phyloP scores from a whole-genome alignment of 345 rosid genomes.

The Corchorus capsularis region DNA sequence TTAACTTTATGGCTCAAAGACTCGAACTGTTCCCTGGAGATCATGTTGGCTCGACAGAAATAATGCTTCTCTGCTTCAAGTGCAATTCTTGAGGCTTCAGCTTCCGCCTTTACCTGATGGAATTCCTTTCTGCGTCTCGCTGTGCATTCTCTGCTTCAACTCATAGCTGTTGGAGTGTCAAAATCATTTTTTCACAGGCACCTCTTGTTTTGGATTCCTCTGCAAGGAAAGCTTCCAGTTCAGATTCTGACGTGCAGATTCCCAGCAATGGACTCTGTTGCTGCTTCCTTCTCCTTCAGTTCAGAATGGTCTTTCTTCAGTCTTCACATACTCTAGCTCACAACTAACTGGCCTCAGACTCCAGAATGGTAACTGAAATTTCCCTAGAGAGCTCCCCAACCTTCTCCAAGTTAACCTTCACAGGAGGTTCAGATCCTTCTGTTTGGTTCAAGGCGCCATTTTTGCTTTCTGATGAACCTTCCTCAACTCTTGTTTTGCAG shows the following conservation, averaged over 20 bases:
- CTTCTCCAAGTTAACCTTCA: conserved; percentile 64
- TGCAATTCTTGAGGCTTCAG: conserved; percentile 52
- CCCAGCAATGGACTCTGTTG: conserved; percentile 80
- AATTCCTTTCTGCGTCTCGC: conserved; percentile 67
- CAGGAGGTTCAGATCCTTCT: conserved; percentile 62
- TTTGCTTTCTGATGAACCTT: conserved; percentile 70
- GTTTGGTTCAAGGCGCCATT: conserved; percentile 58
- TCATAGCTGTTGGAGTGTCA: conserved; percentile 69
- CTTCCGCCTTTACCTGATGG: conserved; percentile 63
- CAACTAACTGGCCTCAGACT: conserved; percentile 69
- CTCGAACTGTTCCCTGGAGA: conserved; percentile 81
- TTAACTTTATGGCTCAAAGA: conserved; percentile 77
- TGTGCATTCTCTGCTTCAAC: conserved; percentile 68
- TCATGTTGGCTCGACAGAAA: conserved; percentile 72
- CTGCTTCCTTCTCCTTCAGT: conserved; percentile 77
- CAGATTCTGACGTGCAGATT: conserved; percentile 75
- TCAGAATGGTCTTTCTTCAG: conserved; percentile 64
- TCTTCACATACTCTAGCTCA: conserved; percentile 77
- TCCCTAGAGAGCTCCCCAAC: conserved; percentile 65
- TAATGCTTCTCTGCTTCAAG: conserved; percentile 73
- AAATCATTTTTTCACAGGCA: conserved; percentile 77
- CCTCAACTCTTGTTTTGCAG: conserved; percentile 75
- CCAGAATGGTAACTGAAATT: conserved; percentile 61
- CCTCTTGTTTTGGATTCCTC: conserved; percentile 71
- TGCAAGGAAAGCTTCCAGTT: conserved; percentile 65